A percentile compares a stretch with the other conserved stretches of the same genome.
phyloP scores from a whole-genome alignment of 2,329 filamentous ascomycete species.

The Calonectria pteridis region DNA sequence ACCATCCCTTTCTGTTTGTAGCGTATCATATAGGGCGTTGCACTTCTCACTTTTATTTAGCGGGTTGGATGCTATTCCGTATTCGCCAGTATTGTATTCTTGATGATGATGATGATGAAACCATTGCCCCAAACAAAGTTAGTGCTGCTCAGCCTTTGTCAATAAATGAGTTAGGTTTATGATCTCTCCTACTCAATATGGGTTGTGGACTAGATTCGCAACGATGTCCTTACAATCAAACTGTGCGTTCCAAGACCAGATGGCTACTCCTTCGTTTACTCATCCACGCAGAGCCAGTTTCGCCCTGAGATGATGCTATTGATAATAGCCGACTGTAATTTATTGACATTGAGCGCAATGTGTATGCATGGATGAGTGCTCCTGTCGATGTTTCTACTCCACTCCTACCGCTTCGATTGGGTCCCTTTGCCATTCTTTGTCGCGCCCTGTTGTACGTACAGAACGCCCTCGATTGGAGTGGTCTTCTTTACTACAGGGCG shows the following conservation, averaged over 20 bases:
- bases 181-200: background rate
- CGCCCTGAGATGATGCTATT: background rate
- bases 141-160: background rate
- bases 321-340: background rate
- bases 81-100: background rate
- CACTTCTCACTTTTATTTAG: background rate
- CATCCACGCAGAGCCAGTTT: background rate
- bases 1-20: background rate
- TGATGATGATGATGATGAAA: background rate
- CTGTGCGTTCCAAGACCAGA: background rate
- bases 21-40: background rate
- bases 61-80: background rate
- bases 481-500: background rate
- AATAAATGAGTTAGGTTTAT: background rate
- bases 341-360: background rate
- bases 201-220: background rate
- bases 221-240: background rate
- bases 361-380: rapidly evolving
- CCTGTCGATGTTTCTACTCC: background rate
- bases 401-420: background rate
- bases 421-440: rapidly evolving
- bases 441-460: background rate
- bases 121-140: background rate
- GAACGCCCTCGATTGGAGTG: background rate
- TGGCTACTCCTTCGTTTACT: background rate